Conservation (phyloP, 2,329 filamentous ascomycete genomes). For the Kalaharituber pfeilii region DNA sequence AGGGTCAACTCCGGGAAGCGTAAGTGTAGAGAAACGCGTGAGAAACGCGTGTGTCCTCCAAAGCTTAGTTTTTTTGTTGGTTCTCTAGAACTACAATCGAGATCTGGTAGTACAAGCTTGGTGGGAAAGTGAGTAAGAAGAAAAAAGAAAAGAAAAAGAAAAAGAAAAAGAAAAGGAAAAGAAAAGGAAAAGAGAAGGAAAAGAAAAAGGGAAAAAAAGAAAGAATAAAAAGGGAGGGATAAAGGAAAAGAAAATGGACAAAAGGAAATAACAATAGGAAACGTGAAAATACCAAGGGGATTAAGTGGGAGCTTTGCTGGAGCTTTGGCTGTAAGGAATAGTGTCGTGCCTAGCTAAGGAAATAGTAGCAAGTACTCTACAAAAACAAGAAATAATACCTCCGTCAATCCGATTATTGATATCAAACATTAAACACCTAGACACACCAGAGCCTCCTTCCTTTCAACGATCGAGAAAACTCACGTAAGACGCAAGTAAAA, state of each 20-base stretch:
- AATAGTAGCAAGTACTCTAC: neutral
- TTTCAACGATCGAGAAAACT: too few relatives aligned
- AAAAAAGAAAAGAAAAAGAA: neutral
- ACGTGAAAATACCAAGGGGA: too few relatives aligned
- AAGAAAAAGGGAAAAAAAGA: constrained; percentile 2
- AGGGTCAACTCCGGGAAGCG: neutral
- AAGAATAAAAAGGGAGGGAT: too few relatives aligned
- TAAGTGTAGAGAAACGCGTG: constrained; percentile 1
- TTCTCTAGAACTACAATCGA: constrained; percentile 1
- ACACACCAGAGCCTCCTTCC: neutral
- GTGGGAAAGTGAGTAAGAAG: neutral
- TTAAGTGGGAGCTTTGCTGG: too few relatives aligned
- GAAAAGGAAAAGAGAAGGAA: neutral
- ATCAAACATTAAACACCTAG: neutral
- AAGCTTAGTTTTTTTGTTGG: neutral
- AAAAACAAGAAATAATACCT: neutral
- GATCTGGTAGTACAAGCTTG: too few relatives aligned
- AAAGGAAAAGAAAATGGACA: too few relatives aligned
- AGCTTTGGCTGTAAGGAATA: too few relatives aligned
- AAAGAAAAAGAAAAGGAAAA: neutral
- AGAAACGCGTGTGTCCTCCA: neutral
- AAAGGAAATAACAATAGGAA: too few relatives aligned
- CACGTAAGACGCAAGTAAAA: neutral
- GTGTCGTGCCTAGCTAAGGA: too few relatives aligned
- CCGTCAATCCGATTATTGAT: neutral